phyloP scores from a whole-genome alignment of 1,284 basidiomycete genomes.

The Pseudozyma pruni region DNA sequence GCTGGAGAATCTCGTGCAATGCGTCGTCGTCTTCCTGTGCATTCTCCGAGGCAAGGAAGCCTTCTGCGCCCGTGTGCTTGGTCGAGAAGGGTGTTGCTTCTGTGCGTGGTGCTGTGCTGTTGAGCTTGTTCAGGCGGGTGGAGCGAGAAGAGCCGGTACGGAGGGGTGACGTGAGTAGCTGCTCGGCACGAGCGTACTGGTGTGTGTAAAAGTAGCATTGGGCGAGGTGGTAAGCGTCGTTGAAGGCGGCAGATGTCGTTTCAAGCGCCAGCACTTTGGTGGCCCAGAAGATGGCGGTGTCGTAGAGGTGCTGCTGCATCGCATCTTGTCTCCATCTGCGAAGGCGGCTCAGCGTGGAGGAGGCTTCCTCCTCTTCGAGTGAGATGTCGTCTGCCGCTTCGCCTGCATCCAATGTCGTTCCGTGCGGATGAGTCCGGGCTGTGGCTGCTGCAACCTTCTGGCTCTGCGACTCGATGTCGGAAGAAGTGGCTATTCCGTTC shows the following conservation, averaged over 20 bases:
- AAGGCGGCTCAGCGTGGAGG: conserved; percentile 74
- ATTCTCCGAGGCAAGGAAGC: conserved; percentile 25
- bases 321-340: conserved; percentile 96
- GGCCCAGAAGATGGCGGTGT: conserved; percentile 98
- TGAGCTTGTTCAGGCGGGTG: neutral
- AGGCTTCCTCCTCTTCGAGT: conserved; percentile 6
- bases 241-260: conserved; percentile 32
- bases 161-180: conserved; percentile 86
- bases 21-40: conserved; percentile 50
- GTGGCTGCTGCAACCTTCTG: neutral
- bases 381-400: conserved; percentile 14
- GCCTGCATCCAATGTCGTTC: conserved; percentile 4
- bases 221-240: conserved; percentile 97
- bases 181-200: conserved; percentile 92
- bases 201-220: conserved; percentile 95
- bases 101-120: neutral
- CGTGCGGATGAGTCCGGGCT: neutral
- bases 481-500: conserved; percentile 6
- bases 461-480: conserved; percentile 8
- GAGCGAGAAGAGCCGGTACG: conserved; percentile 35
- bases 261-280: conserved; percentile 95
- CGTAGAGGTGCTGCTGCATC: conserved; percentile 95
- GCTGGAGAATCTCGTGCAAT: conserved; percentile 43
- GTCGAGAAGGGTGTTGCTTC: conserved; percentile 9
- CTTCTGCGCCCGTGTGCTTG: conserved; percentile 37